Evolutionary conservation across 2,329 filamentous ascomycete genomes (phyloP), one percentile per base, ranked within the genome.

Genomic region (Aspergillus fischeri): DNA sequence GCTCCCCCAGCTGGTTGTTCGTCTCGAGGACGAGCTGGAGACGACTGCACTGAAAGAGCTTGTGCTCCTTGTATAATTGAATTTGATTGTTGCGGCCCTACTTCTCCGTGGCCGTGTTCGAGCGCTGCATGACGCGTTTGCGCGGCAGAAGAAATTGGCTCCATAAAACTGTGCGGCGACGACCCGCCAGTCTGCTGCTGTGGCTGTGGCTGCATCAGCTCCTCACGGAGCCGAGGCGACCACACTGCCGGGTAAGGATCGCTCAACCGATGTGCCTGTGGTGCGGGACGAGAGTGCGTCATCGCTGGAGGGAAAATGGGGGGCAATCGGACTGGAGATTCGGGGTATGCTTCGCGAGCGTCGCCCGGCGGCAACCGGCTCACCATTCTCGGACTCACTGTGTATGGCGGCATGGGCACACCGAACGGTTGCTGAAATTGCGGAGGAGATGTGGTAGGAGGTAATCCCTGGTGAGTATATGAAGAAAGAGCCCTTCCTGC

Each of bases 301-400:
- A 56, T 66, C 1, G 70, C 66, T 8, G 72, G 67, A 17, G 73
- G 71, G 17, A 72, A 69, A 9, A 75, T 75, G 4, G 73, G 73
- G 7, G 73, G 73, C 4, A 75, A 67, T 53, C 72, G 65, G 20
- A 75, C 68, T 10, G 70, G 65, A 5, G 70, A 69, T 44, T 75
- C 72, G 4, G 61, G 53, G 51, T 72, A 71, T 6, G 59, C 57
- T 24, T 73, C 70, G 5, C 65, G 70, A 17, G 63, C 61, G 21
- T 68, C 67, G 2, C 58, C 58, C 52, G 67, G 61, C 25, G 65
- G 54, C 45, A 69, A 64, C 20, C 71, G 71, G 41, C 59, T 65
- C 3, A 60, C 53, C 35, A 65, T 63, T 42, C 66, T 60, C 2
- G 69, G 54, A 17, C 63, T 58, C 3, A 68, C 70, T 0, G 65